Percentiles rank a stretch among this genome's conserved stretches.
These are phyloP conservation scores for Chaetomiaceae sp. DNA, from an alignment of 2,329 filamentous ascomycete genomes.

Conservation along the genomic window DNA sequence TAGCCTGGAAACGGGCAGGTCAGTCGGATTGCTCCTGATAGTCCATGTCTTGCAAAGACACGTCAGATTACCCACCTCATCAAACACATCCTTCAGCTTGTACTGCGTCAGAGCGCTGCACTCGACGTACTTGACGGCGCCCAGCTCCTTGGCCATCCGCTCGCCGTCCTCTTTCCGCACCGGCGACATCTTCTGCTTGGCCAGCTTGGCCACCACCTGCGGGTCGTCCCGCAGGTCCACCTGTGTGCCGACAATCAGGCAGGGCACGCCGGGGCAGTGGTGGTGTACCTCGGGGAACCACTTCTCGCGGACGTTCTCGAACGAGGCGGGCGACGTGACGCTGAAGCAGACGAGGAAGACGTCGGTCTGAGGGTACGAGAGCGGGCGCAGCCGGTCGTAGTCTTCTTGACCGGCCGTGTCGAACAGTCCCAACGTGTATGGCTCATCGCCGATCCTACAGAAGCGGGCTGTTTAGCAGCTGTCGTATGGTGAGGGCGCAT, in stretches of 20 bases:
- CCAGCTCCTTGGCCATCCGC: constrained; percentile 93
- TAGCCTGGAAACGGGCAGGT: constrained; percentile 58
- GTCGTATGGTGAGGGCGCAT: background rate
- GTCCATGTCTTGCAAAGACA: background rate
- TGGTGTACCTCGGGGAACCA: constrained; percentile 99
- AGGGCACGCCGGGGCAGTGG: constrained; percentile 95
- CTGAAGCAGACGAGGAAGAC: constrained; percentile 99
- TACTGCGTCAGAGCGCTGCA: constrained; percentile 97
- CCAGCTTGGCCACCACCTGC: constrained; percentile 82
- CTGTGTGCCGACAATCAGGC: constrained; percentile 96
- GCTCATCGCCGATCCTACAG: constrained; percentile 96
- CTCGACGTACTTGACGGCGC: constrained; percentile 97
- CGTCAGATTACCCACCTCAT: constrained; percentile 65
- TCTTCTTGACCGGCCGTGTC: constrained; percentile 99
- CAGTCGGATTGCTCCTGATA: constrained; percentile 2
- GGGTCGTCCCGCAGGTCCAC: constrained; percentile 90
- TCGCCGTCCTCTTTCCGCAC: constrained; percentile 92
- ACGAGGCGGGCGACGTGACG: constrained; percentile 93
- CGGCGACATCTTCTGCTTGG: constrained; percentile 93
- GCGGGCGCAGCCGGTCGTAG: constrained; percentile 92
- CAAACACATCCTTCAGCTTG: constrained; percentile 98
- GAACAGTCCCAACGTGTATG: constrained; percentile 93
- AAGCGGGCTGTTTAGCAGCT: constrained; percentile 15
- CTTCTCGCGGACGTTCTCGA: constrained; percentile 98
- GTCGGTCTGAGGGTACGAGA: constrained; percentile 97